A percentile compares a stretch with the other conserved stretches of the same genome.
Conservation (phyloP, 768 basidiomycete genomes). For the Pulveroboletus sp. region DNA sequence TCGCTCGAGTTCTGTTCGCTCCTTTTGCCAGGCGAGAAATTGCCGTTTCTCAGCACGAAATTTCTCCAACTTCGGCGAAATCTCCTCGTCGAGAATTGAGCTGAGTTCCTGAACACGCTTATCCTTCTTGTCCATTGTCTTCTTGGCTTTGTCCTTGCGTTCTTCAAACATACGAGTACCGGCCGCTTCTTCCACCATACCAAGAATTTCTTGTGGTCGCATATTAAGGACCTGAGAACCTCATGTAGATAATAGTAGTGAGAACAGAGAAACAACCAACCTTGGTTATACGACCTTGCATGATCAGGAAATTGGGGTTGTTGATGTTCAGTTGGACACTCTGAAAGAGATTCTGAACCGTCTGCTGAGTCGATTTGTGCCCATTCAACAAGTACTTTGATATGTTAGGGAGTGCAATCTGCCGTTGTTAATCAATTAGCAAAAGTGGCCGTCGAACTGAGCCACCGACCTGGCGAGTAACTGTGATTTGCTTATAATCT, state of each 20-base stretch:
- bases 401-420: slow-evolving; percentile 91
- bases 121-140: slow-evolving; percentile 96
- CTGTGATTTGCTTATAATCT: slow-evolving; percentile 83
- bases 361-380: slow-evolving; percentile 83
- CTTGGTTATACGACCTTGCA: slow-evolving; percentile 99
- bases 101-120: slow-evolving; percentile 90
- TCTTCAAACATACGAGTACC: slow-evolving; percentile 99
- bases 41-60: slow-evolving; percentile 85
- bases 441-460: neutral
- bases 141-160: slow-evolving; percentile 91
- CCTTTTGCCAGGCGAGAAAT: slow-evolving; percentile 88
- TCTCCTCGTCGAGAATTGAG: slow-evolving; percentile 78
- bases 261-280: slow-evolving; percentile 34
- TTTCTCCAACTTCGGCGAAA: slow-evolving; percentile 89
- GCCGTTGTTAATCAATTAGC: slow-evolving; percentile 1
- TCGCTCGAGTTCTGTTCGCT: slow-evolving; percentile 80
- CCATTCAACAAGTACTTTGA: slow-evolving; percentile 96
- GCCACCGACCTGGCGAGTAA: slow-evolving; percentile 83
- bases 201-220: slow-evolving; percentile 95
- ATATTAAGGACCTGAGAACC: slow-evolving; percentile 75
- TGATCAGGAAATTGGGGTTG: slow-evolving; percentile 98
- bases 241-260: neutral
- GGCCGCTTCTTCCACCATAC: slow-evolving; percentile 98
- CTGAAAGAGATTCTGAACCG: slow-evolving; percentile 88
- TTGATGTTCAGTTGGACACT: slow-evolving; percentile 98